Conservation (phyloP, 345 rosid genomes). For the Jatropha curcas region DNA sequence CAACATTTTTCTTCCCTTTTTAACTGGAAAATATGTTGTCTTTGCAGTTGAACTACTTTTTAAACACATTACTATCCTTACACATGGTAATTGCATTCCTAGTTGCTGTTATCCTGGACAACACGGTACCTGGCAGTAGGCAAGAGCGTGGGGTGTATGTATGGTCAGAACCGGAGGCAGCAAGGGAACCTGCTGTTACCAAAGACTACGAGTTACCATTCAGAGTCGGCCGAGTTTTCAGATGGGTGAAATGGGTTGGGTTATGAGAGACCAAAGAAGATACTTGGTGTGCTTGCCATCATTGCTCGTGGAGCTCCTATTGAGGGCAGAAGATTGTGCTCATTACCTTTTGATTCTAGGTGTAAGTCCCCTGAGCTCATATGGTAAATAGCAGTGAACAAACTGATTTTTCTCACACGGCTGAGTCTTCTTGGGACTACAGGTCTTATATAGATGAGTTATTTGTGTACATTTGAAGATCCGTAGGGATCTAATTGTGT, state of each 20-base stretch:
- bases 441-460: constrained; percentile 34
- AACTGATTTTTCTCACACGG: constrained; percentile 22
- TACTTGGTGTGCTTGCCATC: not conserved
- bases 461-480: constrained; percentile 43
- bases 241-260: constrained; percentile 99
- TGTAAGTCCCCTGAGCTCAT: constrained; percentile 14
- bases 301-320: constrained; percentile 10
- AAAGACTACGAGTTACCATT: constrained; percentile 91
- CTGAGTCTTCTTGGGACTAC: constrained; percentile 16
- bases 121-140: constrained; percentile 87
- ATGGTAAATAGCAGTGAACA: constrained; percentile 42
- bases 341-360: constrained; percentile 16
- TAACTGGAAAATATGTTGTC: not conserved
- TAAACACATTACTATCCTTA: constrained; percentile 77
- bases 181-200: constrained; percentile 78
- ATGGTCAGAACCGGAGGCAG: constrained; percentile 88
- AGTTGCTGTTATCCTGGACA: constrained; percentile 82
- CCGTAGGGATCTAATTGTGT: constrained; percentile 34
- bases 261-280: constrained; percentile 37
- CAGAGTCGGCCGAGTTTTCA: constrained; percentile 76
- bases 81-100: constrained; percentile 90
- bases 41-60: constrained; percentile 79
- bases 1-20: not conserved
- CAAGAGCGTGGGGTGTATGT: constrained; percentile 91
- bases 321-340: constrained; percentile 5